These are phyloP conservation scores for Phytophthora syringae DNA, from an alignment of 352 stramenopile genomes.

Conservation along the genomic window DNA sequence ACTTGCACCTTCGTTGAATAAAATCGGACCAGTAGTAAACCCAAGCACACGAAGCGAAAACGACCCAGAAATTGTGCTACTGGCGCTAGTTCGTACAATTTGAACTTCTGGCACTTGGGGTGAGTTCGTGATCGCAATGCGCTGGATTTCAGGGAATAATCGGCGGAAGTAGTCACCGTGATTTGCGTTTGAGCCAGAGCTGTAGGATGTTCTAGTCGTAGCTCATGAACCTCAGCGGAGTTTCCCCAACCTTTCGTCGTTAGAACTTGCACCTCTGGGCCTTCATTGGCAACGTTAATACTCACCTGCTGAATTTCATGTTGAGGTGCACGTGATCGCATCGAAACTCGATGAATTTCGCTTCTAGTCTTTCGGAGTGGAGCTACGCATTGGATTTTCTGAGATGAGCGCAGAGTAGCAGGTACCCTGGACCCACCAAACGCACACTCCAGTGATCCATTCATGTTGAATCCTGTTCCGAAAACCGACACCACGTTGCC, in stretches of 20 bases:
- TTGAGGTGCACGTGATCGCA: constrained; percentile 16
- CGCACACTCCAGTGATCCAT: constrained; percentile 30
- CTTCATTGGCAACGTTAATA: constrained; percentile 33
- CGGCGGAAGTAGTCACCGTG: constrained; percentile 4
- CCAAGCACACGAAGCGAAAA: constrained; percentile 38
- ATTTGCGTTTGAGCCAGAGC: constrained; percentile 8
- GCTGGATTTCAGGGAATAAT: constrained; percentile 41
- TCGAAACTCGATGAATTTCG: constrained; percentile 5
- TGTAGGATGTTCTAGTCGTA: constrained; percentile 24
- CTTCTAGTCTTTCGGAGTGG: constrained; percentile 13
- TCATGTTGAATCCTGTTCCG: constrained; percentile 2
- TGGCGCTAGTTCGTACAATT: constrained; percentile 21
- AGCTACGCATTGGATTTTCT: constrained; percentile 40
- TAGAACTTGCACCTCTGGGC: constrained; percentile 52
- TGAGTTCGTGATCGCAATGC: background rate
- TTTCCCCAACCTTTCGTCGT: constrained; percentile 52
- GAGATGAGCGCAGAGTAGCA: constrained; percentile 10
- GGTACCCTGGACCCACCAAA: constrained; percentile 33
- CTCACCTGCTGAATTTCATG: constrained; percentile 49
- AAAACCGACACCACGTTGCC: background rate
- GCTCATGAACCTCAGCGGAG: constrained; percentile 36
- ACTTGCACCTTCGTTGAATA: background rate
- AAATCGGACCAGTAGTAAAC: constrained; percentile 13
- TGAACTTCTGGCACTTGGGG: constrained; percentile 24
- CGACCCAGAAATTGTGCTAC: constrained; percentile 18